phyloP scores from a whole-genome alignment of 257 asterid species.

The Capsicum rhomboideum region DNA sequence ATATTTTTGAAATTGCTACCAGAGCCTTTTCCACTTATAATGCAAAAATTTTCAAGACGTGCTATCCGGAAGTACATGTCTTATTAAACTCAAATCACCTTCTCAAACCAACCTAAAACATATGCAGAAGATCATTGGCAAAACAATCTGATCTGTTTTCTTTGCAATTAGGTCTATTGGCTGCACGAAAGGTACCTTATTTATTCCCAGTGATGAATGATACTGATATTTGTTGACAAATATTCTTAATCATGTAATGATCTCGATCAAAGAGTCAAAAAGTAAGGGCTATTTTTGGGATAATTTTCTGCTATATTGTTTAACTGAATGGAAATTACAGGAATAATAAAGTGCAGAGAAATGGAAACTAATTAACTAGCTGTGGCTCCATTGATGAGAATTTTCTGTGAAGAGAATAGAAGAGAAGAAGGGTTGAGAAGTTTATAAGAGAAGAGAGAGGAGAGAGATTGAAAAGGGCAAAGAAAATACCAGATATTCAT shows the following conservation, averaged over 20 bases:
- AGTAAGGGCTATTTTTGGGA: neutral
- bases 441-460: no score
- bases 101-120: neutral
- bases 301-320: no score
- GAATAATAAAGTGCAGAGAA: neutral
- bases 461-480: no score
- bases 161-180: neutral
- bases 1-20: neutral
- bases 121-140: neutral
- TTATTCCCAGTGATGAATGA: neutral
- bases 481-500: no score
- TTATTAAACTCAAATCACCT: neutral
- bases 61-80: neutral
- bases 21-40: neutral
- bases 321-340: neutral
- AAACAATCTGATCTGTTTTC: neutral
- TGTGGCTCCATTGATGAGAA: no score
- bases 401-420: neutral
- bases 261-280: neutral
- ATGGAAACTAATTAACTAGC: neutral
- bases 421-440: no score
- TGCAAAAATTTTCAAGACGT: neutral
- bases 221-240: neutral
- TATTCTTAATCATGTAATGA: neutral
- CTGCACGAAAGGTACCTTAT: neutral